Percentiles rank a stretch among this genome's conserved stretches.
Evolutionary conservation across 2,329 filamentous ascomycete species (phyloP).

Genomic region (Clonostachys chloroleuca): DNA sequence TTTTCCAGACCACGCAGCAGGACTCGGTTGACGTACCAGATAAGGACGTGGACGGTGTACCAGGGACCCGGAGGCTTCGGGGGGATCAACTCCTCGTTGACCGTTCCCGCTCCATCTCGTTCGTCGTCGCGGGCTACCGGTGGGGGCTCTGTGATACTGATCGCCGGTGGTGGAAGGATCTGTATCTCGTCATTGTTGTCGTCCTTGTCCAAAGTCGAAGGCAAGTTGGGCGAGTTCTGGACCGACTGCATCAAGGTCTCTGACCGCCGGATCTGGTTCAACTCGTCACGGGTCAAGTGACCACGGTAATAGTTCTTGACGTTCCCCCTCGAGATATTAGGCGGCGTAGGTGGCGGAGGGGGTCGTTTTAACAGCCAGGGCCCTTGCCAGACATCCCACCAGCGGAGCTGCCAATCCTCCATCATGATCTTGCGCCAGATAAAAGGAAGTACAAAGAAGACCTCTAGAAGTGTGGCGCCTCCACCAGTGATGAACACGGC

Average conservation of each 20-base stretch:
- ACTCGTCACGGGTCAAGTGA: constrained; percentile 39
- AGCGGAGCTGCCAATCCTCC: constrained; percentile 45
- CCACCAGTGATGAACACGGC: constrained; percentile 36
- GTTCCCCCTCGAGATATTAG: constrained; percentile 33
- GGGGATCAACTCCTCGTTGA: constrained; percentile 13
- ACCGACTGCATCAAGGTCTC: too few relatives aligned
- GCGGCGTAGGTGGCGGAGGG: constrained; percentile 23
- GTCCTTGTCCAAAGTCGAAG: too few relatives aligned
- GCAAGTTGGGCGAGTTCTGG: too few relatives aligned
- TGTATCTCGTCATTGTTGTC: constrained; percentile 22
- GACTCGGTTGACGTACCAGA: constrained; percentile 31
- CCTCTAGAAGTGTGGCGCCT: constrained; percentile 25
- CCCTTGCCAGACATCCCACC: constrained; percentile 41
- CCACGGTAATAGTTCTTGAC: constrained; percentile 45
- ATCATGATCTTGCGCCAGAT: constrained; percentile 43
- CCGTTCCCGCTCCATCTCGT: not conserved
- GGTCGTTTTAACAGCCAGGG: constrained; percentile 37
- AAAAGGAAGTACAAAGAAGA: constrained; percentile 47
- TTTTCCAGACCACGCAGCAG: constrained; percentile 42
- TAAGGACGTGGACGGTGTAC: constrained; percentile 31
- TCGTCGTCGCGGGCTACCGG: not conserved
- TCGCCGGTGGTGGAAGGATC: constrained; percentile 22
- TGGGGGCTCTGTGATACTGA: not conserved
- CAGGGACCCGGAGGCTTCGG: constrained; percentile 27
- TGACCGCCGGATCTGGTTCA: constrained; percentile 18